A percentile compares a stretch with the other conserved stretches of the same genome.
Evolutionary conservation across 2,329 filamentous ascomycete species (phyloP).

Genomic region (Xylariaceae sp.): DNA sequence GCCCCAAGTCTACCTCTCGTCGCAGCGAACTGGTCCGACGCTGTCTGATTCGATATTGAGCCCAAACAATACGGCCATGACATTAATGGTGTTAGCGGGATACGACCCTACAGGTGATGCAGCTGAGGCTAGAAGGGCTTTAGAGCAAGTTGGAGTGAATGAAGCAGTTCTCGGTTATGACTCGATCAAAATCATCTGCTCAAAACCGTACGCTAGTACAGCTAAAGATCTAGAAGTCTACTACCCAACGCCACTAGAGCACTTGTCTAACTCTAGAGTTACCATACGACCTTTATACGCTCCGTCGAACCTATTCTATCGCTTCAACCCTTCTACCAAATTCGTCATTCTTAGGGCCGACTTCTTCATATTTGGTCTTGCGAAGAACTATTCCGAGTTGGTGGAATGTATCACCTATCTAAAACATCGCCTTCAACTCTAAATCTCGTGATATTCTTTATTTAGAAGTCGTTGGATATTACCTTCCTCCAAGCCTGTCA

Average conservation of each 20-base stretch:
- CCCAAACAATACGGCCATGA: constrained; percentile 26
- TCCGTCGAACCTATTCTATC: constrained; percentile 25
- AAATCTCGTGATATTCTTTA: background rate
- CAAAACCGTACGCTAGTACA: background rate
- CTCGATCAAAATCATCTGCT: constrained; percentile 29
- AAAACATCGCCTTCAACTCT: constrained; percentile 2
- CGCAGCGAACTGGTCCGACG: background rate
- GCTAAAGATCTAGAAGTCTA: constrained; percentile 19
- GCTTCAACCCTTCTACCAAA: constrained; percentile 26
- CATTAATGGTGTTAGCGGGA: constrained; percentile 25
- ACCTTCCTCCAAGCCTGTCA: background rate
- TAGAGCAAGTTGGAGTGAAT: constrained; percentile 14
- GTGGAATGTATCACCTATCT: constrained; percentile 16
- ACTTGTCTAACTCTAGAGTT: constrained; percentile 11
- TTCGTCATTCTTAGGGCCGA: constrained; percentile 35
- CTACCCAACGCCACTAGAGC: constrained; percentile 23
- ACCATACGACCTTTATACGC: constrained; percentile 21
- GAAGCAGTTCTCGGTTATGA: constrained; percentile 21
- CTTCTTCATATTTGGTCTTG: constrained; percentile 35
- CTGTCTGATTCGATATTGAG: constrained; percentile 34
- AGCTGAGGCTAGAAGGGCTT: constrained; percentile 22
- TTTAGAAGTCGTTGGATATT: background rate
- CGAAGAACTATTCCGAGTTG: constrained; percentile 22
- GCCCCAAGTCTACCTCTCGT: constrained; percentile 35
- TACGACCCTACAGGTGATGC: background rate